These are phyloP conservation scores for Backusella liffmaniae DNA, from an alignment of 192 early-diverging fungal genomes.

Conservation along the genomic window DNA sequence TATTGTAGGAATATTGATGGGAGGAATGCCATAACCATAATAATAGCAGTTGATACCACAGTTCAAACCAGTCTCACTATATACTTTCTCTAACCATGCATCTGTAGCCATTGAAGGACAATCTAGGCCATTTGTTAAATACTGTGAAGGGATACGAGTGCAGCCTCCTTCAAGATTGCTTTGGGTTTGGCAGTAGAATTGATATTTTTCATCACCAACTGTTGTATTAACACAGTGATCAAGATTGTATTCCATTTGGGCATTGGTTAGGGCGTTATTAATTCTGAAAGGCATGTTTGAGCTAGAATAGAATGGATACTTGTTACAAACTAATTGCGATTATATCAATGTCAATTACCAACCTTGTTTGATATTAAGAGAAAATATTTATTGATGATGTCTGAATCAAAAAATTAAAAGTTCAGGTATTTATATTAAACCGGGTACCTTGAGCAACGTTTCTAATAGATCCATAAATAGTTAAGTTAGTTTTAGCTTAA, in stretches of 20 bases:
- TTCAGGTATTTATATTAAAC: neutral
- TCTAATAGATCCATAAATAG: neutral
- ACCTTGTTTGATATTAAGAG: neutral
- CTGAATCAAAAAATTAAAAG: neutral
- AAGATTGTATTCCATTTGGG: neutral
- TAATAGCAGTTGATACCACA: slow-evolving; percentile 2
- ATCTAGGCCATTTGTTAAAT: neutral
- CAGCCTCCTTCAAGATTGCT: neutral
- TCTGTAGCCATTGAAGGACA: neutral
- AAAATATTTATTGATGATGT: neutral
- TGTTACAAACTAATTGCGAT: neutral
- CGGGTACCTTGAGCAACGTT: neutral
- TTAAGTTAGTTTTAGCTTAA: neutral
- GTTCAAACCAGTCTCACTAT: neutral
- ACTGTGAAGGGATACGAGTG: neutral
- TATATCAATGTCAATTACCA: neutral
- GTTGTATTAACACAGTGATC: neutral
- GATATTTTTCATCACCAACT: neutral
- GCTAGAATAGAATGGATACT: neutral
- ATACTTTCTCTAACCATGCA: neutral
- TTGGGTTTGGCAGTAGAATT: neutral
- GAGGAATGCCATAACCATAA: neutral
- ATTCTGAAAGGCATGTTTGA: neutral
- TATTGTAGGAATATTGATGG: neutral
- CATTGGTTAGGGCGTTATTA: neutral